Base-by-base conservation (phyloP, 306 rosid species). In the Cucurbita ficifolia region DNA sequence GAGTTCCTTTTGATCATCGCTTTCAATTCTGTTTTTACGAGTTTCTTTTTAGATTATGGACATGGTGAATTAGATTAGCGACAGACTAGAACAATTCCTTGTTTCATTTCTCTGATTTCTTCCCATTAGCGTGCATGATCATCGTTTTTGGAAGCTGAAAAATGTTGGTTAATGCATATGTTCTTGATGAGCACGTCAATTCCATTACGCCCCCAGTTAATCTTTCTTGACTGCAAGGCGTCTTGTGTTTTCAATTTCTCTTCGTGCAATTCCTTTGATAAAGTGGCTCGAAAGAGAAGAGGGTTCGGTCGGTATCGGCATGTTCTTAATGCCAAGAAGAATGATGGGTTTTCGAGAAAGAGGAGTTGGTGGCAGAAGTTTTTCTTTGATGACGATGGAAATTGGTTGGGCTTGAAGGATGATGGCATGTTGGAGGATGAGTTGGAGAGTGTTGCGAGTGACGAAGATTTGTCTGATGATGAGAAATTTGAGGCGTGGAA, bases 401-500 rank as follows among this genome's bases (percentile, higher is more conserved):
- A 88, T 76, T 90, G 96, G 98, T 79, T 92, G 42, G 98, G 96
- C 77, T 51, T 92, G 79, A 85, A 81, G 78, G 91, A 83, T 1
- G 91, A 92, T 72, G 97, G 86, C 63, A 81, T 87, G 96, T 73
- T 84, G 5, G 87, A 76, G 65, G 79, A 7, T 1, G 88, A 78
- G 78, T 49, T 72, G 17, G 86, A 68, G 22, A 83, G 67, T 40
- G 75, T 19, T 52, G 60, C 78, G 3, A 67, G 53, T 57, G 59
- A 69, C 19, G 76, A 62, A 52, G 79, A 74, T 17, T 75, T 80
- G 67, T 85, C 96, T 1, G 79, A 82, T 16, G 84, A 67, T 46
- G 87, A 84, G 19, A 89, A 87, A 68, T 94, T 94, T 69, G 97
- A 90, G 79, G 94, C 92, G 7, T 94, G 98, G 98, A 94, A 82